Conservation (phyloP, 371 early-diverging fungal genomes). For the Mortierella sp. region DNA sequence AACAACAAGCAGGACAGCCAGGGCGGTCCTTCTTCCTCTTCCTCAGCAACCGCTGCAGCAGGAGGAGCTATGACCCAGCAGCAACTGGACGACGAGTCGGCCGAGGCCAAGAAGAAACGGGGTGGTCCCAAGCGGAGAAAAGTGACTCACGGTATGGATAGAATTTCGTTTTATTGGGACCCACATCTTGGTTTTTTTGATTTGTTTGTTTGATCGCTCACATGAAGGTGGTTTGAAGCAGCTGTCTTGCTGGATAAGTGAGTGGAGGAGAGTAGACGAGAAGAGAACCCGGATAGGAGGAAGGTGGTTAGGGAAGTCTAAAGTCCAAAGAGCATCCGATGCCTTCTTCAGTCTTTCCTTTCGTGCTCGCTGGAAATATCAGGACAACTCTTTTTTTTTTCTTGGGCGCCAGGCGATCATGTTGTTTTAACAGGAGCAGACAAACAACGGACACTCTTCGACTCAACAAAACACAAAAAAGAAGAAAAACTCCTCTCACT, state of each 20-base stretch:
- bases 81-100: constrained; percentile 49
- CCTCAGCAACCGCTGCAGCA: constrained; percentile 9
- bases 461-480: neutral
- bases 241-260: neutral
- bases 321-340: neutral
- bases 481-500: neutral
- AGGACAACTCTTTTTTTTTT: neutral
- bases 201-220: neutral
- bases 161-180: neutral
- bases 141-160: constrained; percentile 76
- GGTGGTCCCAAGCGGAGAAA: constrained; percentile 79
- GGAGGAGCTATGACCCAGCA: constrained; percentile 37
- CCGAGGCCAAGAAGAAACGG: constrained; percentile 72
- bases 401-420: neutral
- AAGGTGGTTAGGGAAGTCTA: neutral
- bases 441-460: neutral
- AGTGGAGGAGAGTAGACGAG: neutral
- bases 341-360: neutral
- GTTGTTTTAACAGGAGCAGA: neutral
- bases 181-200: neutral
- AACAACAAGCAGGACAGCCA: constrained; percentile 14
- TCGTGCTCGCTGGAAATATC: neutral
- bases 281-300: neutral
- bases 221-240: neutral
- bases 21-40: neutral